These are phyloP conservation scores for Tolypocladium tropicale DNA, from an alignment of 2,329 filamentous ascomycete genomes.

Conservation along the genomic window DNA sequence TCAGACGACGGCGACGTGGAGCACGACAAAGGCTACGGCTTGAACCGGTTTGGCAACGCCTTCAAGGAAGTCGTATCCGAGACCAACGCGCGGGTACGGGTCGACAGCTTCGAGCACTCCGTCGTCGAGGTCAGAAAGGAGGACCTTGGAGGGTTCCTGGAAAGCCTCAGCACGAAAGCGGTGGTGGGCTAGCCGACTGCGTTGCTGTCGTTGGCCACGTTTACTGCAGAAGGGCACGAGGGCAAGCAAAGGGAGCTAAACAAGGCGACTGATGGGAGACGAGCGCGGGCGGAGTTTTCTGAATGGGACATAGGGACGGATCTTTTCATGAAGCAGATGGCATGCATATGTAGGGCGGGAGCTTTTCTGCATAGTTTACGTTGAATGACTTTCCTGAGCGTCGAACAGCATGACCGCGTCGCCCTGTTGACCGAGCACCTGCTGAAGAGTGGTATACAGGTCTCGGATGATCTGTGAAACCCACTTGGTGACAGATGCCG, in stretches of 20 bases:
- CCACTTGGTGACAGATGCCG: too few species aligned
- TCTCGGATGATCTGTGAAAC: too few species aligned
- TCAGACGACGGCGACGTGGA: conserved; percentile 43
- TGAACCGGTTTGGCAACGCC: conserved; percentile 87
- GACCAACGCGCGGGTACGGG: conserved; percentile 79
- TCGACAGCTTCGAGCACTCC: conserved; percentile 95
- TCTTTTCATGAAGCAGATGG: neutral
- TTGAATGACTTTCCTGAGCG: conserved; percentile 1
- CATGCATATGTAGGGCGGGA: conserved; percentile 1
- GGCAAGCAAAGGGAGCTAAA: too few species aligned
- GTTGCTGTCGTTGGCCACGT: neutral
- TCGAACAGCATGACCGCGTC: neutral
- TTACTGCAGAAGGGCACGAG: neutral
- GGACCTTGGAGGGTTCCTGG: conserved; percentile 81
- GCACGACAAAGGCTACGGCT: conserved; percentile 55
- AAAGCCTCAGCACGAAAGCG: conserved; percentile 82
- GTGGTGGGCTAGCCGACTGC: conserved; percentile 55
- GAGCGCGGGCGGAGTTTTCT: neutral
- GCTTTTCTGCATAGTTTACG: conserved; percentile 1
- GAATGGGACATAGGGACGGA: neutral
- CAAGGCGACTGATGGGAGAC: neutral
- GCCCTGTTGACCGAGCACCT: neutral
- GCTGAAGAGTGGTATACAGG: neutral
- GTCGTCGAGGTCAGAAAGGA: conserved; percentile 98
- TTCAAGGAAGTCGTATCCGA: conserved; percentile 93